Evolutionary conservation across 176 grass and related monocot genomes (phyloP).

Genomic region (Aegilops bicornis): DNA sequence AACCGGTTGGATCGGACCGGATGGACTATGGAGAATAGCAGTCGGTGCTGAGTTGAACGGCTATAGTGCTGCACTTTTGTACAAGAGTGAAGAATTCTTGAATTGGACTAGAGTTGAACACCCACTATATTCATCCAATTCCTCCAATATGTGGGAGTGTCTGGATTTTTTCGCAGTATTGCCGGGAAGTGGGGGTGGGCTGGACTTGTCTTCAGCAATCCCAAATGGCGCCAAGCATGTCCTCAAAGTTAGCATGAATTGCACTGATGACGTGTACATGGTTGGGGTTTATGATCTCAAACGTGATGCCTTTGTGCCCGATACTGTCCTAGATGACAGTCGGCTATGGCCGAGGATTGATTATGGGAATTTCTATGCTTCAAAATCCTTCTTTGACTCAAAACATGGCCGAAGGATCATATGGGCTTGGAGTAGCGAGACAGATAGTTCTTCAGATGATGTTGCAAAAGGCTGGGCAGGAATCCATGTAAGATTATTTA

Average conservation of each 20-base stretch:
- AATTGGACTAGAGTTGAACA: constrained; percentile 47
- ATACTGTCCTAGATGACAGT: constrained; percentile 39
- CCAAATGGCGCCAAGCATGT: constrained; percentile 60
- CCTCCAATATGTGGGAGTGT: constrained; percentile 63
- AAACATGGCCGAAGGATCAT: constrained; percentile 55
- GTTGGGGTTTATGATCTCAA: constrained; percentile 53
- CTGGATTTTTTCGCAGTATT: constrained; percentile 57
- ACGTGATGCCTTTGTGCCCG: constrained; percentile 56
- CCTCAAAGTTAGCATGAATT: constrained; percentile 63
- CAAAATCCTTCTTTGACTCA: constrained; percentile 75
- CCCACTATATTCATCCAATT: constrained; percentile 51
- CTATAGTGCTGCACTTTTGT: constrained; percentile 51
- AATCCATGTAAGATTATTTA: constrained; percentile 53
- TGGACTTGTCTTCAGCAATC: constrained; percentile 42
- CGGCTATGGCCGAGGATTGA: constrained; percentile 65
- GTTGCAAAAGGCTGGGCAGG: constrained; percentile 80
- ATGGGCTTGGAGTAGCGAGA: constrained; percentile 75
- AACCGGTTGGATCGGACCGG: constrained; percentile 74
- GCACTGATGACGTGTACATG: constrained; percentile 49
- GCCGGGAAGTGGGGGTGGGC: constrained; percentile 22
- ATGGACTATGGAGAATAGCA: constrained; percentile 63
- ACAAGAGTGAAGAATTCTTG: constrained; percentile 65
- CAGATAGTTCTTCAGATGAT: constrained; percentile 48
- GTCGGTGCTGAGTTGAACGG: constrained; percentile 51
- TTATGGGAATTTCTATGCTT: constrained; percentile 76